Percentiles rank a stretch among this genome's conserved stretches.
Evolutionary conservation across 306 rosid genomes (phyloP).

Genomic region (Cucumis cinereus): DNA sequence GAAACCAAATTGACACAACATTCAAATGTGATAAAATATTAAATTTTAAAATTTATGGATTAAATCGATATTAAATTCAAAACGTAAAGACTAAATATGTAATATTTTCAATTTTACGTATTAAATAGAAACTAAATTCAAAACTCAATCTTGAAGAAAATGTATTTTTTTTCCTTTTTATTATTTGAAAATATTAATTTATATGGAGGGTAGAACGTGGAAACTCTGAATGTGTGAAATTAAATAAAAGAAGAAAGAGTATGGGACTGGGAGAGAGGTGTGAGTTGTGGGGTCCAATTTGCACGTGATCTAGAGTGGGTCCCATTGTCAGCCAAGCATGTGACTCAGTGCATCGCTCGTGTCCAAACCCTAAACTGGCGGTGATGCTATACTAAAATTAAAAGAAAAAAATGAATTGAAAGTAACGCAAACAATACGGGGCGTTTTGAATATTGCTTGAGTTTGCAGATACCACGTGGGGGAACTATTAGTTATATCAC

Average conservation of each 20-base stretch:
- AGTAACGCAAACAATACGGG: neutral
- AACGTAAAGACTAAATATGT: no score
- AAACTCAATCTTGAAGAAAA: no score
- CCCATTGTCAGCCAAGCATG: conserved; percentile 51
- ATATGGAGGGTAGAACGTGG: neutral
- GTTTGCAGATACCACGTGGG: conserved; percentile 9
- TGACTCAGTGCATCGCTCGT: conserved; percentile 37
- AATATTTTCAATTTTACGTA: no score
- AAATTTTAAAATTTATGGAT: no score
- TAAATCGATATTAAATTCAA: no score
- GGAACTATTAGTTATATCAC: no score
- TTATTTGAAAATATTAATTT: no score
- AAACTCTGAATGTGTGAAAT: neutral
- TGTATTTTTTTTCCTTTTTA: neutral
- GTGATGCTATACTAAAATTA: conserved; percentile 31
- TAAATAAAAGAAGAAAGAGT: neutral
- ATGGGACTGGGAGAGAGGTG: neutral
- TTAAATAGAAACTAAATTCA: no score
- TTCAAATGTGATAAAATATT: no score
- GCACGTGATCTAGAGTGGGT: conserved; percentile 42
- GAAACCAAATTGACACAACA: no score
- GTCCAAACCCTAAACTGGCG: conserved; percentile 45
- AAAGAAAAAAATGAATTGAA: neutral
- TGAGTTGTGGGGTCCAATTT: conserved; percentile 10
- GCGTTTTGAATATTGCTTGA: neutral